Base-by-base conservation (phyloP, 495 filamentous ascomycete species). In the Penicillium nucicola region DNA sequence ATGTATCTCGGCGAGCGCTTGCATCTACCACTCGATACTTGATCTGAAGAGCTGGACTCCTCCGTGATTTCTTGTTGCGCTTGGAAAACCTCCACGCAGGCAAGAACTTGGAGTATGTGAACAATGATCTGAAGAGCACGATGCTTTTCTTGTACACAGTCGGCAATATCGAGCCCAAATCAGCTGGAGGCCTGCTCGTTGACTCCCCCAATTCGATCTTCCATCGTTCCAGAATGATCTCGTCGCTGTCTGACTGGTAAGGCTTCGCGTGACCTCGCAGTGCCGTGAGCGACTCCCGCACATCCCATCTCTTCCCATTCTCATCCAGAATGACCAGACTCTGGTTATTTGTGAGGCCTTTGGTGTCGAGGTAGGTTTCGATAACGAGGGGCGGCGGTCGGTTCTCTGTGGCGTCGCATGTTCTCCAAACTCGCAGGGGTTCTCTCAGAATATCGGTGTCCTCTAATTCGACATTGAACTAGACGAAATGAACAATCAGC, bases 71-170 rank as follows among this genome's bases (percentile, higher is more conserved):
- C 8, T 82, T 79, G 48, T 87, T 74, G 38, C 83, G 81, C 60
- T 87, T 88, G 23, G 84, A 79, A 55, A 95, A 86, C 72, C 87
- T 95, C 87, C 87, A 95, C 19, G 89, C 86, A 17, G 95, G 95
- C 56, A 96, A 67, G 48, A 96, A 79, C 56, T 87, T 88, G 20
- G 88, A 81, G 44, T 85, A 87, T 12, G 89, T 78, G 67, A 90
- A 97, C n/a, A 98, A 77, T 8, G 90, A 91, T 50, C 95, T 81
- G 69, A 97, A 97, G 53, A 97, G 80, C 47, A 97, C 86, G 52
- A 98, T 93, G 58, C 84, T 86, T 71, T 92, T 90, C 74, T 97
- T 98, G 76, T 98, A 98, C 50, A 93, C 84, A 18, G 89, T 92
- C 4, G 93, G 90, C 40, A 97, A 73, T 15, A 81, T 80, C 25